A percentile compares a stretch with the other conserved stretches of the same genome.
Evolutionary conservation across 1,284 basidiomycete genomes (phyloP).

Genomic region (Waitea zeae): DNA sequence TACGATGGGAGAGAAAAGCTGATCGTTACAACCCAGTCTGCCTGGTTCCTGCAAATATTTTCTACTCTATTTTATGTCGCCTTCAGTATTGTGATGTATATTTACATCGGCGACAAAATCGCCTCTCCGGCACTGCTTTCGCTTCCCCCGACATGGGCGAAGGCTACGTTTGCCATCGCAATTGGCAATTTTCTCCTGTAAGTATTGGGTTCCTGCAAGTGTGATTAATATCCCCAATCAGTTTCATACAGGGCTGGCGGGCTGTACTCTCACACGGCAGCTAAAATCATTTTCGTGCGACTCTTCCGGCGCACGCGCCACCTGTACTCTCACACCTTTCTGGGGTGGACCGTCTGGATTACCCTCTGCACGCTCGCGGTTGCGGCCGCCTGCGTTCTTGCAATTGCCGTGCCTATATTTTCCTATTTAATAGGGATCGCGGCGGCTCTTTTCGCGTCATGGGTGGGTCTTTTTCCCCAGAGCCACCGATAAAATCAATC

Average conservation of each 20-base stretch:
- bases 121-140: conserved; percentile 36
- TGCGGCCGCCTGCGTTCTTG: conserved; percentile 32
- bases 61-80: conserved; percentile 29
- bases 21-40: conserved; percentile 18
- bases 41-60: conserved; percentile 33
- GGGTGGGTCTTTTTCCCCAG: neutral
- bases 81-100: conserved; percentile 34
- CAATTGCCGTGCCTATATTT: conserved; percentile 36
- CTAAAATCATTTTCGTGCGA: conserved; percentile 45
- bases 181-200: conserved; percentile 32
- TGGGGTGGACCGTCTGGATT: conserved; percentile 43
- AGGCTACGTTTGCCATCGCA: conserved; percentile 28
- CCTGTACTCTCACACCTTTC: conserved; percentile 33
- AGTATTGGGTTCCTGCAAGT: conserved; percentile 9
- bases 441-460: conserved; percentile 30
- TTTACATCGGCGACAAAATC: conserved; percentile 40
- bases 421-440: conserved; percentile 33
- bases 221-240: too few relatives aligned
- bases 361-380: conserved; percentile 24
- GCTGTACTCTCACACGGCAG: conserved; percentile 32
- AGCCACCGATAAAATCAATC: neutral
- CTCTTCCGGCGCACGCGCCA: conserved; percentile 37
- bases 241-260: conserved; percentile 21
- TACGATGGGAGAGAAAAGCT: neutral
- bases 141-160: conserved; percentile 29